Base-by-base conservation (phyloP, 495 filamentous ascomycete species). In the Terfezia boudieri region DNA sequence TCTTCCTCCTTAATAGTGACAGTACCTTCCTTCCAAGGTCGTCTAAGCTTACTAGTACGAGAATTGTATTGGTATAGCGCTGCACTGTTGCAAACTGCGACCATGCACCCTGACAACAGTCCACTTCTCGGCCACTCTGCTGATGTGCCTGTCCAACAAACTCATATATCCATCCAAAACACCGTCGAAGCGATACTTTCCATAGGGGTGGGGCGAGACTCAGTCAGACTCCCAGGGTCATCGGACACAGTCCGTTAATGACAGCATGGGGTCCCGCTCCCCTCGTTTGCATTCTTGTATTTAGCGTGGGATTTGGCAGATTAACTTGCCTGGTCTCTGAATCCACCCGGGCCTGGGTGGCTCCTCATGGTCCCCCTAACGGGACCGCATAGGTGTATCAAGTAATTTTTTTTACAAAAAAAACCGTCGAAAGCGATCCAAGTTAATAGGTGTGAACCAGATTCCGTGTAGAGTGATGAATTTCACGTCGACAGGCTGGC, bases 51-150 rank as follows among this genome's bases (percentile, higher is more conserved):
- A 36, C 69, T 68, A 38, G 74, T 64, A n/a, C 68, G 59, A 1
- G 70, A 62, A 4, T 77, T 79, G 61, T 80, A 82, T 50, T 78
- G 71, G 52, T 81, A 72, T 4, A 84, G 65, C 0, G 75, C 74
- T 8, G 77, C 75, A 55, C 81, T 71, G 62, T 81, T 83, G 11
- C 73, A 73, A 26, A 80, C 71, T 8, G 71, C 71, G 14, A 81
- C 69, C 49, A 38, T 17, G 26, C 16, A 12, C 3, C 35, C 36
- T 51, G 10, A 32, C 22, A 64, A 64, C 62, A 55, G 73, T 71
- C 65, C 76, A 78, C 36, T 72, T 68, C 4, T 67, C 60, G 16
- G 68, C 70, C 6, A 74, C 62, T 50, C 66, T 65, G 10, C 64
- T 63, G 26, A 79, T 71, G 51, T 77, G 70, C 37, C 62, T 64